Percentiles rank a stretch among this genome's conserved stretches.
These are phyloP conservation scores for Fraxinus latifolia DNA, from an alignment of 305 asterid species.

Conservation along the genomic window DNA sequence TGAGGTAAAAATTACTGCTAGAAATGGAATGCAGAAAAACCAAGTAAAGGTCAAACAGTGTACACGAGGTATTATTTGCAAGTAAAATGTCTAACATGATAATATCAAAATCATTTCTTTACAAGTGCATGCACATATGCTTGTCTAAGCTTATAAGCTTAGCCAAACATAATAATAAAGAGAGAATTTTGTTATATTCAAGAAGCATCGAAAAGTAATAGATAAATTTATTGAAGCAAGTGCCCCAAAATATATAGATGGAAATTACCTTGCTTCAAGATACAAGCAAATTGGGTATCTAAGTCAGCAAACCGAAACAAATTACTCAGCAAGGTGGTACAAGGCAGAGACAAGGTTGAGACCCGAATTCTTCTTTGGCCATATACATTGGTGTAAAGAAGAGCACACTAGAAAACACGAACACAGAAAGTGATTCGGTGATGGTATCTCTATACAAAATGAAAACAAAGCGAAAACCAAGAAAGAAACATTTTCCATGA, in stretches of 20 bases:
- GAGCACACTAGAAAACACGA: slow-evolving; percentile 63
- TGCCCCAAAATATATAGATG: slow-evolving; percentile 16
- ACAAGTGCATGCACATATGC: neutral
- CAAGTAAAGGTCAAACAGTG: neutral
- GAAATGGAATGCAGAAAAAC: neutral
- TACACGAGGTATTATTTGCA: neutral
- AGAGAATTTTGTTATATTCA: neutral
- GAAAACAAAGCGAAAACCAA: neutral
- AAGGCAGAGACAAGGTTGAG: slow-evolving; percentile 74
- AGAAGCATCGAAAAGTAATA: neutral
- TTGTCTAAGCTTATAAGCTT: neutral
- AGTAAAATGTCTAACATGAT: neutral
- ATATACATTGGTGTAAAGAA: slow-evolving; percentile 72
- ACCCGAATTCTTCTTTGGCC: slow-evolving; percentile 92
- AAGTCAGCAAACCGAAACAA: slow-evolving; percentile 80
- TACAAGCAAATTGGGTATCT: slow-evolving; percentile 77
- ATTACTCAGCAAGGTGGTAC: slow-evolving; percentile 71
- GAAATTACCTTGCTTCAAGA: slow-evolving; percentile 65
- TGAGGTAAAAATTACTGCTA: slow-evolving; percentile 9
- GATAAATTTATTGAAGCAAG: slow-evolving; percentile 8
- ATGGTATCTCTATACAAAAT: neutral
- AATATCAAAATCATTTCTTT: neutral
- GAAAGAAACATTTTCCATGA: neutral
- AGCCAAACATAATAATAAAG: neutral
- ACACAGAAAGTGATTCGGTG: slow-evolving; percentile 25